Conservation (phyloP, 164 flowering plant species). For the Chloranthus sessilifolius region DNA sequence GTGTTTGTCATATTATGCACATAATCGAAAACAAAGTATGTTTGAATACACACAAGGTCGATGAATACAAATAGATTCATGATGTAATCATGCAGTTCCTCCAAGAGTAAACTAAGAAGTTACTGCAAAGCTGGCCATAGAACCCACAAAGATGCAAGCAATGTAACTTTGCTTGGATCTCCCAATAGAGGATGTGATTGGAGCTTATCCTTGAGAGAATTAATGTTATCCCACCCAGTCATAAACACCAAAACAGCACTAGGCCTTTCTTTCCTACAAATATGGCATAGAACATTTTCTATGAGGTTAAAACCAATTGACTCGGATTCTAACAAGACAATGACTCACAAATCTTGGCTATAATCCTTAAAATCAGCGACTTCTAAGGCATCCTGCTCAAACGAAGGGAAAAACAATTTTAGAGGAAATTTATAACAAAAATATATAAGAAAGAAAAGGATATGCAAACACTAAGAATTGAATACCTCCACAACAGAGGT, state of each 20-base stretch:
- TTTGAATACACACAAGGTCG: no score
- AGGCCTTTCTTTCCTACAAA: constrained; percentile 70
- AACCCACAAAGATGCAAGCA: constrained; percentile 94
- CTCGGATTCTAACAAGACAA: constrained; percentile 96
- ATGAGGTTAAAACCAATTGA: constrained; percentile 86
- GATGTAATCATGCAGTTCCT: no score
- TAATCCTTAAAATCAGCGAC: constrained; percentile 61
- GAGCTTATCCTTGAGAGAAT: constrained; percentile 79
- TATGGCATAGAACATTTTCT: constrained; percentile 64
- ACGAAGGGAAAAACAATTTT: no score
- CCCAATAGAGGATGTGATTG: constrained; percentile 70
- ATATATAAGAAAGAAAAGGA: background rate
- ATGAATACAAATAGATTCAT: no score
- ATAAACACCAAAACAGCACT: constrained; percentile 93
- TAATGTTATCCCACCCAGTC: constrained; percentile 99
- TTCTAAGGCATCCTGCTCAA: constrained; percentile 63
- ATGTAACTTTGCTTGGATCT: constrained; percentile 65
- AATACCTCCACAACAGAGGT: constrained; percentile 84
- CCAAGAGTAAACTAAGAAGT: constrained; percentile 3
- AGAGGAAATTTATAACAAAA: constrained; percentile 1
- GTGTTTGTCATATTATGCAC: no score
- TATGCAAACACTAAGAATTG: constrained; percentile 2
- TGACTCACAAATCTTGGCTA: constrained; percentile 62
- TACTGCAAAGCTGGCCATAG: constrained; percentile 96
- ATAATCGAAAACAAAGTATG: no score